Percentiles rank a stretch among this genome's conserved stretches.
phyloP scores from a whole-genome alignment of 1,139 yeast species.

The Diutina pseudorugosa region DNA sequence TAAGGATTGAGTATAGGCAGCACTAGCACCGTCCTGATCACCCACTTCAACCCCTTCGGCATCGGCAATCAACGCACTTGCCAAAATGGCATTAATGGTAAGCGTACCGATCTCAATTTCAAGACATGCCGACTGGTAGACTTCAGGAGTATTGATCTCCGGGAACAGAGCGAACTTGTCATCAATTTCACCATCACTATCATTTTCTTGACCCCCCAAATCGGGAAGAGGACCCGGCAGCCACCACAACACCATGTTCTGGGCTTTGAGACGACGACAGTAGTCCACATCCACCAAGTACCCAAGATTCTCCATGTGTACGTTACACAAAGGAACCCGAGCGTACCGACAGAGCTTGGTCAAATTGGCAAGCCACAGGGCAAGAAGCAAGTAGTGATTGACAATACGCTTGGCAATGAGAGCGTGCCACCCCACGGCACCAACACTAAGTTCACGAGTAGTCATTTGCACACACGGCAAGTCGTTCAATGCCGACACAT shows the following conservation, averaged over 20 bases:
- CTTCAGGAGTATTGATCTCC: constrained; percentile 64
- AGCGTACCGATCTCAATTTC: constrained; percentile 74
- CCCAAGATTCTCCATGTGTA: constrained; percentile 64
- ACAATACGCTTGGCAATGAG: constrained; percentile 55
- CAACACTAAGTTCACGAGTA: constrained; percentile 43
- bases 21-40: constrained; percentile 37
- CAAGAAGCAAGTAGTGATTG: constrained; percentile 61
- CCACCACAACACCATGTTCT: constrained; percentile 87
- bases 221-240: constrained; percentile 72
- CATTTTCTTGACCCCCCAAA: constrained; percentile 62
- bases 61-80: constrained; percentile 74
- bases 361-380: constrained; percentile 64
- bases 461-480: constrained; percentile 58
- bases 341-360: constrained; percentile 58
- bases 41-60: constrained; percentile 83
- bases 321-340: constrained; percentile 76
- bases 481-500: constrained; percentile 34
- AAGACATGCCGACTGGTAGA: constrained; percentile 66
- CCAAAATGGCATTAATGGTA: constrained; percentile 74
- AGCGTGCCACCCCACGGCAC: constrained; percentile 83
- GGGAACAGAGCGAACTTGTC: constrained; percentile 68
- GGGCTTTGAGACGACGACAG: constrained; percentile 60
- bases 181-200: constrained; percentile 11
- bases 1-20: constrained; percentile 68
- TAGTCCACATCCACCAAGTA: constrained; percentile 77